Conservation (phyloP, 495 filamentous ascomycete genomes). For the Lindgomyces ingoldianus region DNA sequence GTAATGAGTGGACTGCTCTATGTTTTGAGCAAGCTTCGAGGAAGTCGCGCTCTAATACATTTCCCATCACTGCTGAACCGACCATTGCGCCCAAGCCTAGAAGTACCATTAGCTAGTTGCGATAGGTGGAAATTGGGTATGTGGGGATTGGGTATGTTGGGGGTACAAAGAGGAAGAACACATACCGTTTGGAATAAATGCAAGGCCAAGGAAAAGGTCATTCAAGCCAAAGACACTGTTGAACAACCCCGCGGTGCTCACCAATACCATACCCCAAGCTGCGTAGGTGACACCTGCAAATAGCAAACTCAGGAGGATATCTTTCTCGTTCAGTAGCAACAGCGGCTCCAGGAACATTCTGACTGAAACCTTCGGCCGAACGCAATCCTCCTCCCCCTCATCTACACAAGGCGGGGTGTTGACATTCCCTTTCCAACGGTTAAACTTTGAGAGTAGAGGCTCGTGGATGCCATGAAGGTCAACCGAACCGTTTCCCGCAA, state of each 20-base stretch:
- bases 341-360: constrained; percentile 39
- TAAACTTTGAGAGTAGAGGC: constrained; percentile 3
- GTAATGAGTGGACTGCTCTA: neutral
- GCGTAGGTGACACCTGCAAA: constrained; percentile 52
- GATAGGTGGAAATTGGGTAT: too few species aligned
- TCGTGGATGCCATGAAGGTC: constrained; percentile 15
- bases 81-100: constrained; percentile 3
- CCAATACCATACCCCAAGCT: constrained; percentile 55
- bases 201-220: constrained; percentile 46
- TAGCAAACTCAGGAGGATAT: constrained; percentile 49
- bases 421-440: too few species aligned
- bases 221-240: constrained; percentile 43
- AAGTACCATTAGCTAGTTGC: neutral
- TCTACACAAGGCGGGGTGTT: neutral
- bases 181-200: constrained; percentile 48
- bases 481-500: constrained; percentile 24
- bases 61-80: constrained; percentile 8
- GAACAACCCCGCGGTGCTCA: constrained; percentile 49
- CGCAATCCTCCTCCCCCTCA: neutral
- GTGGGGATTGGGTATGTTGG: neutral
- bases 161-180: neutral
- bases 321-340: constrained; percentile 48
- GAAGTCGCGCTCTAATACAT: constrained; percentile 4
- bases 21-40: neutral
- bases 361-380: neutral